Percentiles rank a stretch among this genome's conserved stretches.
phyloP scores from a whole-genome alignment of 306 rosid species.

The Hippophae tibetana region DNA sequence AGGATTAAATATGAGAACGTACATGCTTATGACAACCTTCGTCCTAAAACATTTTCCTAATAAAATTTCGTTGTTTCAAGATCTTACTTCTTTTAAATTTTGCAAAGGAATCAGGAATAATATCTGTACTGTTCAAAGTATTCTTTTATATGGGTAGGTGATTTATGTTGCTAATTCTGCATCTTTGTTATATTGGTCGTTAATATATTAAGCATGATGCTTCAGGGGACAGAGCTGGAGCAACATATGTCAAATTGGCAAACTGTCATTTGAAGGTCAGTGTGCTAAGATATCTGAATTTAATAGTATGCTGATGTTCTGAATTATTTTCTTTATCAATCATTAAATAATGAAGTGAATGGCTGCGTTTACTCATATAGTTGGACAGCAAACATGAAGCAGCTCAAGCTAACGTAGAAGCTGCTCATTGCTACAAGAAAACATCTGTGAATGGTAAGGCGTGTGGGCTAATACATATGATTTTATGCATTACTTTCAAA shows the following conservation, averaged over 20 bases:
- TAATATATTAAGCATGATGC: conserved; percentile 17
- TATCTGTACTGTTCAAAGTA: too few relatives aligned
- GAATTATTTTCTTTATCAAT: neutral
- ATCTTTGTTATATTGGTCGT: neutral
- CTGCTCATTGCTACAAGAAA: conserved; percentile 91
- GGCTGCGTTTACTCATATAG: conserved; percentile 24
- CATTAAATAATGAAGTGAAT: neutral
- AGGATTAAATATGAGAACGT: too few relatives aligned
- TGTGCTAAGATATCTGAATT: conserved; percentile 6
- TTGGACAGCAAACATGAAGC: conserved; percentile 94
- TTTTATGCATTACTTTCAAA: neutral
- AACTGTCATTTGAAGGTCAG: conserved; percentile 81
- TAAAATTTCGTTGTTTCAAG: too few relatives aligned
- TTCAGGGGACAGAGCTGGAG: conserved; percentile 84
- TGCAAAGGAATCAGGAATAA: too few relatives aligned
- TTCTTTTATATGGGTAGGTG: neutral
- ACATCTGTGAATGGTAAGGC: conserved; percentile 49
- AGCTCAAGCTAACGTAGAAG: conserved; percentile 82
- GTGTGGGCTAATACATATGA: neutral
- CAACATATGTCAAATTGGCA: conserved; percentile 60
- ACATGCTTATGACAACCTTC: too few relatives aligned
- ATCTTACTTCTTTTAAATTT: too few relatives aligned
- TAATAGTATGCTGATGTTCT: neutral
- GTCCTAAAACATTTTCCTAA: too few relatives aligned
- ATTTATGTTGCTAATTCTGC: neutral